Evolutionary conservation across 208 protist genomes (phyloP), one percentile per base, ranked within the genome.

Genomic region (Crithidia brevicula): DNA sequence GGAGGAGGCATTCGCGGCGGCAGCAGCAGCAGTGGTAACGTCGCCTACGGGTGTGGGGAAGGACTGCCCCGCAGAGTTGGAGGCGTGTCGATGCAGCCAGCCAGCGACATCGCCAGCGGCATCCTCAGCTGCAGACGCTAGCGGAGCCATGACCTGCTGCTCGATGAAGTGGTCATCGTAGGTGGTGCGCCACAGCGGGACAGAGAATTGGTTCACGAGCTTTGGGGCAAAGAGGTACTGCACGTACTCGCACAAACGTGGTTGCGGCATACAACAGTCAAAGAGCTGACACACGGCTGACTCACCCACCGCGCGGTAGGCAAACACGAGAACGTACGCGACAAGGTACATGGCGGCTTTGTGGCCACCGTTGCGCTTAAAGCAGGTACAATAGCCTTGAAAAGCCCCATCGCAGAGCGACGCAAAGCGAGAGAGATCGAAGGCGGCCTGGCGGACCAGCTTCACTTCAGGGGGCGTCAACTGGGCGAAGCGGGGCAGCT

Each of bases 251-350:
- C 77, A 67, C 28, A 93, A 74, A 36, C 79, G 76, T n/a, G 60
- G 61, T 4, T 63, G 75, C 3, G 82, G 72, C 40, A 74, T 87
- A 54, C 72, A 70, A 13, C 63, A 53, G 63, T 84, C 67, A 16
- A 95, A 57, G 31, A 95, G 69, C 59, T 82, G 64, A 2, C 90
- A 81, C 42, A 93, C 53, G 25, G 59, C 50, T 1, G 79, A 61
- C 11, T 72, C 77, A 28, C 82, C 83, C 13, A 95, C 31, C 1
- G 74, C 53, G 20, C 40, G 58, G 60, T 88, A 91, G 31, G 77
- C 70, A 56, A 93, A 95, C n/a, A 92, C 64, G 25, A 92, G 38
- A 27, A 95, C 40, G 70, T 92, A 93, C 3, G 87, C 83, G 5
- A 88, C 78, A 38, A 95, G 72, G 49, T 90, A 87, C 83, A 95